A percentile compares a stretch with the other conserved stretches of the same genome.
Evolutionary conservation across 208 protist genomes (phyloP).

Genomic region (Acanthamoeba lenticulata): DNA sequence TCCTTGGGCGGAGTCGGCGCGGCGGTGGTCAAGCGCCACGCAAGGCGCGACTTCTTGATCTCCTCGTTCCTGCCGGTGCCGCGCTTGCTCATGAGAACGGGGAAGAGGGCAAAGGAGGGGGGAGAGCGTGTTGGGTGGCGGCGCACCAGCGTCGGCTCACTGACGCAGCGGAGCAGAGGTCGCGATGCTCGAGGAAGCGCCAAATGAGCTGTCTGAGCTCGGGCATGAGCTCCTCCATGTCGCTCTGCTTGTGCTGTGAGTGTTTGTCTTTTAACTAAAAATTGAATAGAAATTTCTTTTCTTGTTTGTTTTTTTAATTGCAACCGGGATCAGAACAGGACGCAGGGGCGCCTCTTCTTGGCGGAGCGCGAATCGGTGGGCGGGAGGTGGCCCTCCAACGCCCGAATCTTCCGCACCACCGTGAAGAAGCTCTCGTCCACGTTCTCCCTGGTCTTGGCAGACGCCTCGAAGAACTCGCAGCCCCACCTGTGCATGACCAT

Average conservation of each 20-base stretch:
- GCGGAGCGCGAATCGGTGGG: not conserved
- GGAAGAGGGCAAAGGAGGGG: not conserved
- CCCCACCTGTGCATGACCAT: slow-evolving; percentile 76
- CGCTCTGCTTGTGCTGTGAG: too few relatives aligned
- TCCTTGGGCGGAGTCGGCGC: too few relatives aligned
- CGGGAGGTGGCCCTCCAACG: not conserved
- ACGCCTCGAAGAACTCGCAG: slow-evolving; percentile 83
- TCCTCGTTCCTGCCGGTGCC: too few relatives aligned
- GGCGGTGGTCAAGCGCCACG: too few relatives aligned
- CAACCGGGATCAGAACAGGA: not conserved
- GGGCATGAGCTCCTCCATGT: not conserved
- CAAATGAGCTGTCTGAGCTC: not conserved
- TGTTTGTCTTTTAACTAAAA: not conserved
- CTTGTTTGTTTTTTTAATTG: not conserved
- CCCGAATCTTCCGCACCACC: slow-evolving; percentile 83
- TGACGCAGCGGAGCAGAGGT: not conserved
- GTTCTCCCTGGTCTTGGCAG: slow-evolving; percentile 87
- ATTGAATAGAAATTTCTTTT: not conserved
- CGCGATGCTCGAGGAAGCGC: not conserved
- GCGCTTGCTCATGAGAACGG: too few relatives aligned
- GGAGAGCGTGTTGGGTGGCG: too few relatives aligned
- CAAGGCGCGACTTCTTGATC: too few relatives aligned
- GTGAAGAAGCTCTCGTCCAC: slow-evolving; percentile 86
- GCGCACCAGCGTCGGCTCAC: not conserved
- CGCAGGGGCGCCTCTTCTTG: not conserved